Evolutionary conservation across 768 basidiomycete species (phyloP).

Genomic region (Lactarius tabidus): DNA sequence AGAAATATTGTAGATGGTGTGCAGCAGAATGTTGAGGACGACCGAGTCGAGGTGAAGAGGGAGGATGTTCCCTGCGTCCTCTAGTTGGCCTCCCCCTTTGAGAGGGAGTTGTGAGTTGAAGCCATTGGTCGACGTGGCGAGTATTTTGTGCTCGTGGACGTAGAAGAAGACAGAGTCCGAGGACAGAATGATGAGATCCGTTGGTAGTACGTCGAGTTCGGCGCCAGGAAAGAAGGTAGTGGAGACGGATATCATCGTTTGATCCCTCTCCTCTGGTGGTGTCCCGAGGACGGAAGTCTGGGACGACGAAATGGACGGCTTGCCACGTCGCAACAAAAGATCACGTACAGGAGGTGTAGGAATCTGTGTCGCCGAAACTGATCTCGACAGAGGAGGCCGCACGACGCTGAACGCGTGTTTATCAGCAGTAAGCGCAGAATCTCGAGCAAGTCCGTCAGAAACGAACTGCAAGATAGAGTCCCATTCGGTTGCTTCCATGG

Average conservation of each 20-base stretch:
- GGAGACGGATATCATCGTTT: constrained; percentile 66
- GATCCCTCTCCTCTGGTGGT: constrained; percentile 36
- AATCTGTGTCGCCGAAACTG: constrained; percentile 16
- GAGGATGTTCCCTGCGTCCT: constrained; percentile 51
- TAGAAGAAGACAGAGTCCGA: constrained; percentile 84
- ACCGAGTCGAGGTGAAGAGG: constrained; percentile 55
- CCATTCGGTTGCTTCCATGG: constrained; percentile 51
- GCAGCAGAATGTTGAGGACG: constrained; percentile 68
- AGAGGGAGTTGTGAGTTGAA: constrained; percentile 59
- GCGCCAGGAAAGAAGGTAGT: constrained; percentile 79
- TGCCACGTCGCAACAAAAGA: constrained; percentile 15
- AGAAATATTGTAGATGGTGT: constrained; percentile 66
- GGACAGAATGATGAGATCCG: constrained; percentile 64
- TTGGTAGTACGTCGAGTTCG: constrained; percentile 47
- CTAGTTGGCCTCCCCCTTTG: constrained; percentile 32
- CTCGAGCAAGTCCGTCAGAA: constrained; percentile 40
- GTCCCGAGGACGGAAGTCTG: constrained; percentile 36
- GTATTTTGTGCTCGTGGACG: constrained; percentile 58
- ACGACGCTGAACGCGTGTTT: constrained; percentile 33
- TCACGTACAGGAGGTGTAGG: constrained; percentile 62
- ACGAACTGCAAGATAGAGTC: constrained; percentile 61
- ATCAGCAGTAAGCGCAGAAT: constrained; percentile 33
- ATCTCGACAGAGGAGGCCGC: constrained; percentile 22
- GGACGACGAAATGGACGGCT: constrained; percentile 3
- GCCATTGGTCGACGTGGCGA: constrained; percentile 56